These are phyloP conservation scores for Colletotrichum kahawae DNA, from an alignment of 2,329 filamentous ascomycete species.

Conservation along the genomic window DNA sequence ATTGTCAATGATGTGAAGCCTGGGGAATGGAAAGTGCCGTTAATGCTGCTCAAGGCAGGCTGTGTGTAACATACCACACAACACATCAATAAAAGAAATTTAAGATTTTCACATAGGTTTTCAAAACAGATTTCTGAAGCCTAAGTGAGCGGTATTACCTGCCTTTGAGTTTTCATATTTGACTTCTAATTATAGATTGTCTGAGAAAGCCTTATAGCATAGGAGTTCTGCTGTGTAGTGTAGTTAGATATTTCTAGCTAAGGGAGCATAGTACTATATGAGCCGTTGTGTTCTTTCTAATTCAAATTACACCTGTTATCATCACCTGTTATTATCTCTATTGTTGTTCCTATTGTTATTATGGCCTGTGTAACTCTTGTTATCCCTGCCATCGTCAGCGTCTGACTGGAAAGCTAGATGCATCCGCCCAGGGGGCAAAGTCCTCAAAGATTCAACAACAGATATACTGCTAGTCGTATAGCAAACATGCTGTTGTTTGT, in stretches of 20 bases:
- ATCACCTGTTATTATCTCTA: neutral
- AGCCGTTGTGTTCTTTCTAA: neutral
- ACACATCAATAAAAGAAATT: neutral
- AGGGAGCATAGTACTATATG: neutral
- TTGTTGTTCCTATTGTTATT: neutral
- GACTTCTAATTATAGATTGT: neutral
- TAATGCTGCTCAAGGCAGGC: neutral
- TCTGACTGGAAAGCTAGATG: neutral
- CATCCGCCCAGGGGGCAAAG: neutral
- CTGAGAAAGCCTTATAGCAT: neutral
- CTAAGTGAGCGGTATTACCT: neutral
- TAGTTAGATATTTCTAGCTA: neutral
- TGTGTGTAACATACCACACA: neutral
- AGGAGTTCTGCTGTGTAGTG: neutral
- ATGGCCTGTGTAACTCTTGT: fast-evolving
- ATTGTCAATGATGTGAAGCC: neutral
- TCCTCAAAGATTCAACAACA: neutral
- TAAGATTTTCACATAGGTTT: no score
- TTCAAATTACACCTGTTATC: fast-evolving
- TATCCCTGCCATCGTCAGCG: neutral
- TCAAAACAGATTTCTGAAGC: neutral
- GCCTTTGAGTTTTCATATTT: fast-evolving
- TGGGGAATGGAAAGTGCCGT: neutral
- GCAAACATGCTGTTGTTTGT: no score
- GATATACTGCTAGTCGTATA: neutral